Evolutionary conservation across 371 early-diverging fungal species (phyloP).

Genomic region (Gilbertella persicaria): DNA sequence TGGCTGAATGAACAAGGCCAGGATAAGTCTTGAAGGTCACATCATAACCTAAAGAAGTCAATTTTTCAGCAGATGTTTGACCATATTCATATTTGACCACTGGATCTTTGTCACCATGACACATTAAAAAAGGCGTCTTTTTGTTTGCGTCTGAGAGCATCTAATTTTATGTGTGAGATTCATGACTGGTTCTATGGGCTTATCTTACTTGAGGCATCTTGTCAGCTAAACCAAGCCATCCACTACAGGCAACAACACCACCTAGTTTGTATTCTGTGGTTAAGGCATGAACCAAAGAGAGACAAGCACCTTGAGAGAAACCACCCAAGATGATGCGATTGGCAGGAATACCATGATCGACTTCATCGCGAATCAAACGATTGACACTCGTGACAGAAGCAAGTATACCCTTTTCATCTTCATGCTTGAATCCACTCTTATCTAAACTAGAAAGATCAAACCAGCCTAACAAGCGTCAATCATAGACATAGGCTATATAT

Average conservation of each 20-base stretch:
- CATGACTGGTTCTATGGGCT: neutral
- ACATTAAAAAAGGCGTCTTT: conserved; percentile 82
- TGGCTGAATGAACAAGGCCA: conserved; percentile 79
- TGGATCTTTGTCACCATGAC: conserved; percentile 85
- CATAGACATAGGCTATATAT: too few relatives aligned
- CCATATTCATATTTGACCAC: conserved; percentile 81
- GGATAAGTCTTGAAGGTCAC: conserved; percentile 78
- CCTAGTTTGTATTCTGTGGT: conserved; percentile 71
- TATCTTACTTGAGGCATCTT: conserved; percentile 53
- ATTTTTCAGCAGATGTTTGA: conserved; percentile 58
- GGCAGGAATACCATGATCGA: conserved; percentile 79
- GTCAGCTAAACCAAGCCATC: conserved; percentile 75
- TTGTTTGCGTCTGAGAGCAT: conserved; percentile 72
- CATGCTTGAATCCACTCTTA: conserved; percentile 47
- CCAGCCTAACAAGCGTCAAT: too few relatives aligned
- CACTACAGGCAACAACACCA: conserved; percentile 72
- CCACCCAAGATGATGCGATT: conserved; percentile 91
- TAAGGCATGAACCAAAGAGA: conserved; percentile 75
- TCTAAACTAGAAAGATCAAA: conserved; percentile 77
- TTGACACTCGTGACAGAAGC: conserved; percentile 64
- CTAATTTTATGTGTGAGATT: conserved; percentile 27
- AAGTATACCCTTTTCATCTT: conserved; percentile 82
- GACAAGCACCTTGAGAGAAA: conserved; percentile 93
- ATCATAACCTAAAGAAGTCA: conserved; percentile 69
- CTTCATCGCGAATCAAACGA: conserved; percentile 74